Conservation (phyloP, 352 stramenopile species). For the Phytophthora niederhauseri region DNA sequence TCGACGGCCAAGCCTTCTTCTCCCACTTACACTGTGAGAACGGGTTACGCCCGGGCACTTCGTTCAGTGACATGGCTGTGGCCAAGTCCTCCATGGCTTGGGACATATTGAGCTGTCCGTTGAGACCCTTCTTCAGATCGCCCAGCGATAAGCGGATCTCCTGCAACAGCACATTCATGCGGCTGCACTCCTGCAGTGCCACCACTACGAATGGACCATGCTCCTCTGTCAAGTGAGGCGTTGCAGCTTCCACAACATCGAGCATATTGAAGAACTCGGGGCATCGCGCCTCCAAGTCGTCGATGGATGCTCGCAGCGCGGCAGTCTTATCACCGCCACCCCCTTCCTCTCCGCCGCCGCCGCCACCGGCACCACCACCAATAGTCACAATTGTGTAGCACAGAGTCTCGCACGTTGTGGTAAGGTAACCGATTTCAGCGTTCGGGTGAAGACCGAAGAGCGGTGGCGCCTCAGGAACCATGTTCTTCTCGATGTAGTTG, state of each 20-base stretch:
- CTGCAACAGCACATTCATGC: slow-evolving; percentile 95
- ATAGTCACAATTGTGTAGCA: slow-evolving; percentile 96
- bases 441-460: slow-evolving; percentile 96
- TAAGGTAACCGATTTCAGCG: slow-evolving; percentile 96
- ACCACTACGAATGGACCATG: slow-evolving; percentile 95
- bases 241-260: slow-evolving; percentile 87
- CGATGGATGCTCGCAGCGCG: slow-evolving; percentile 86
- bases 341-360: slow-evolving; percentile 39
- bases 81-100: slow-evolving; percentile 95
- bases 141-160: slow-evolving; percentile 92
- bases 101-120: slow-evolving; percentile 96
- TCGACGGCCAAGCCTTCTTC: slow-evolving; percentile 95
- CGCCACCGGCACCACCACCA: slow-evolving; percentile 66
- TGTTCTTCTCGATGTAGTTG: slow-evolving; percentile 94
- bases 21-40: slow-evolving; percentile 97
- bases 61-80: slow-evolving; percentile 92
- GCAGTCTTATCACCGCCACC: slow-evolving; percentile 78
- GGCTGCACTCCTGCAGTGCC: slow-evolving; percentile 93
- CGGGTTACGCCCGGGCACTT: slow-evolving; percentile 94
- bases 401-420: slow-evolving; percentile 90
- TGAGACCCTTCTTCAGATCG: slow-evolving; percentile 96
- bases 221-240: slow-evolving; percentile 88
- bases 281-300: slow-evolving; percentile 90
- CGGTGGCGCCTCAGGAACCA: slow-evolving; percentile 92
- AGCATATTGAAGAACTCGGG: slow-evolving; percentile 94